Evolutionary conservation across 2,329 filamentous ascomycete genomes (phyloP).

Genomic region (Pseudogymnoascus sp.): DNA sequence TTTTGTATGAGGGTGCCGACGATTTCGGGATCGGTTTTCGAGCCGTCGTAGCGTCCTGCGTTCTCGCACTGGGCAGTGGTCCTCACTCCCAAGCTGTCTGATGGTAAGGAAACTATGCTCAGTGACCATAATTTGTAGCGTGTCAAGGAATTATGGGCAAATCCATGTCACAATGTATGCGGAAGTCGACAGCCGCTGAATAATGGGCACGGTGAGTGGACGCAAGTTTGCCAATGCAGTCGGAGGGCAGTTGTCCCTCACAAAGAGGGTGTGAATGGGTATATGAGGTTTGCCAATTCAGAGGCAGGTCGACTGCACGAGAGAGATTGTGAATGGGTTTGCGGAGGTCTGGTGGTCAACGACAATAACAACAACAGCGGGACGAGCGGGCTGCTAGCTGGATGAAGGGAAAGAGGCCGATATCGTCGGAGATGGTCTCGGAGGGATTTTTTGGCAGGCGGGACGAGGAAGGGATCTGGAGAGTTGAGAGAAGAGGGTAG

Average conservation of each 20-base stretch:
- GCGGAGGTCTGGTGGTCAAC: neutral
- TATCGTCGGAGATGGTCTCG: neutral
- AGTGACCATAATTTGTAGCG: constrained; percentile 9
- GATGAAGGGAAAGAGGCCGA: neutral
- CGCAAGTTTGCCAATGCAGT: neutral
- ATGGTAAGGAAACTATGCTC: constrained; percentile 7
- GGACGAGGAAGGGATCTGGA: neutral
- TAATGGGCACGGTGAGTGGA: neutral
- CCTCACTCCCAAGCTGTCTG: constrained; percentile 10
- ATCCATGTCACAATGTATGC: neutral
- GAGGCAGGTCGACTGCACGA: neutral
- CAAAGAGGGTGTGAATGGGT: neutral
- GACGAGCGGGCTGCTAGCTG: neutral
- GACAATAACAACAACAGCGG: neutral
- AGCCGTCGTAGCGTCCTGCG: constrained; percentile 4
- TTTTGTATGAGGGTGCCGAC: neutral
- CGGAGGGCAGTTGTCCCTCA: neutral
- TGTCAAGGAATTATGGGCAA: neutral
- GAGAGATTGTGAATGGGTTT: constrained; percentile 6
- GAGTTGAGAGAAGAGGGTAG: neutral
- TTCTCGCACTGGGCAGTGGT: constrained; percentile 4
- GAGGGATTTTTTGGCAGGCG: neutral
- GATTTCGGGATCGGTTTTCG: constrained; percentile 4
- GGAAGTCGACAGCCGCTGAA: neutral
- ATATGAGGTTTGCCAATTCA: neutral